Base-by-base conservation (phyloP, 768 basidiomycete species). In the Mycena leptocephala region DNA sequence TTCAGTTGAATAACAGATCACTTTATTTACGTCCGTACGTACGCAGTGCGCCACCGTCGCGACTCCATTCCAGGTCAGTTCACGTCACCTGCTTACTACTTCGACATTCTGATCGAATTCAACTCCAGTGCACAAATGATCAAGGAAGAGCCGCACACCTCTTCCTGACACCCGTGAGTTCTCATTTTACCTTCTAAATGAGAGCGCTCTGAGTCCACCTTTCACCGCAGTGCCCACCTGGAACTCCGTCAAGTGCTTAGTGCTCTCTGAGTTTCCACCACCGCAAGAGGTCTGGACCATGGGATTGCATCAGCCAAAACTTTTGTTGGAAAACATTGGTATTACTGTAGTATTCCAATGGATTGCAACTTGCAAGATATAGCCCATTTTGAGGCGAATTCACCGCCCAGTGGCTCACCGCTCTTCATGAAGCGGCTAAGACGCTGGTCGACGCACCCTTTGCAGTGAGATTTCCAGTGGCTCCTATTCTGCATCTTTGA, bases 21-120 rank as follows among this genome's bases (percentile, higher is more conserved):
- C 35, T 39, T 61, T 37, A 61, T 61, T 61, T 39, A 61, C 59
- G 35, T 61, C 59, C 33, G 59, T 61, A 61, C 33, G 59, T 61
- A 61, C 59, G 59, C 59, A 61, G 59, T 61, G 59, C 59, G 59
- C 59, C 35, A 61, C 59, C 59, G 59, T 61, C 35, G 33, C 59
- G 35, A 61, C 59, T 61, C 59, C 59, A 61, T 61, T 61, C 59
- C 59, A 61, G 59, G 59, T 61, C 59, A 35, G 59, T 61, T 61
- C 59, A 61, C 33, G 39, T 61, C 59, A 7, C 35, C 35, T 61
- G 59, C 33, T 61, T 37, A 61, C 33, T 61, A 61, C n/a, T 53
- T 26, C n/a, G 35, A 61, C 35, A 61, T 61, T 61, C 59, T 61
- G 35, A 61, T 61, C 59, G 35, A 39, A 61, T 39, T 61, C 59